A percentile compares a stretch with the other conserved stretches of the same genome.
Conservation (phyloP, 345 rosid species). For the Salix arbutifolia region DNA sequence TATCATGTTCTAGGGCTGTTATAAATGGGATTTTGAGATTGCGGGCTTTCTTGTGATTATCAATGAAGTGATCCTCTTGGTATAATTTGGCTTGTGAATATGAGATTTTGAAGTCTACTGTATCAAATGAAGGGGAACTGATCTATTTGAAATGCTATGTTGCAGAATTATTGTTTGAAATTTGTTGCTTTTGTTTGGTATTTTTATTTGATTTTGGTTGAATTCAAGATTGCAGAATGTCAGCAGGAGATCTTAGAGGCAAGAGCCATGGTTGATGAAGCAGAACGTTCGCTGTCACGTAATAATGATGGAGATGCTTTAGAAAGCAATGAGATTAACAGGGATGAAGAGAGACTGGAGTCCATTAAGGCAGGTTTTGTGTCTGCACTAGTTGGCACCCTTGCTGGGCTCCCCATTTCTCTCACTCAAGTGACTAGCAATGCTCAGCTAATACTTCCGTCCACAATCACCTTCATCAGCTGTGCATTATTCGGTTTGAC, state of each 20-base stretch:
- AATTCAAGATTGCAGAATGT: conserved; percentile 67
- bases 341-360: conserved; percentile 68
- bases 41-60: background rate
- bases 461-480: conserved; percentile 57
- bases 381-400: conserved; percentile 72
- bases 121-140: background rate
- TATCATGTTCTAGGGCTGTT: no score
- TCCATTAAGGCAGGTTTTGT: conserved; percentile 66
- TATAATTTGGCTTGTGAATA: background rate
- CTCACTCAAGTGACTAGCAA: conserved; percentile 47
- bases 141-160: background rate
- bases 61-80: background rate
- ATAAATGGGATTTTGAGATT: background rate
- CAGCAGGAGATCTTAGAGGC: conserved; percentile 72
- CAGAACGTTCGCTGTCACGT: conserved; percentile 48
- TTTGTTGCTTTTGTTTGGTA: background rate
- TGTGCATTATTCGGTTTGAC: conserved; percentile 87
- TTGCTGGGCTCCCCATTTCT: conserved; percentile 59
- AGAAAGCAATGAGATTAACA: conserved; percentile 24
- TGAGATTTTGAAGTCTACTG: background rate
- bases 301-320: conserved; percentile 3
- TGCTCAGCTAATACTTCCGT: conserved; percentile 56
- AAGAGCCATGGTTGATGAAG: conserved; percentile 71
- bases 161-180: background rate
- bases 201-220: background rate